Percentiles rank a stretch among this genome's conserved stretches.
phyloP scores from a whole-genome alignment of 495 filamentous ascomycete genomes.

The Penicillium odoratum region DNA sequence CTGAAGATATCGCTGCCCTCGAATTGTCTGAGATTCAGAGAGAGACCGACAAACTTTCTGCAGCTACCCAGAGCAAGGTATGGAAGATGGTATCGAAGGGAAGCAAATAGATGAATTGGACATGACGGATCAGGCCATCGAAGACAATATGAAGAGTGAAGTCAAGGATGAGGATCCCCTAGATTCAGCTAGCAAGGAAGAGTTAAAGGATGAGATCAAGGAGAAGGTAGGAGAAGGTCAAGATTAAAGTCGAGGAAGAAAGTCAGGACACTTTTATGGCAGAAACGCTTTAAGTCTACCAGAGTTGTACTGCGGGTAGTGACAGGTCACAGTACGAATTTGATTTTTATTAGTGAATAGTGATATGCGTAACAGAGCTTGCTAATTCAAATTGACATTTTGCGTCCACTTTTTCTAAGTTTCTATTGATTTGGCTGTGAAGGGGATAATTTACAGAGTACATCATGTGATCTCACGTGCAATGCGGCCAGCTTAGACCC shows the following conservation, averaged over 20 bases:
- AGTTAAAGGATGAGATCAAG: background rate
- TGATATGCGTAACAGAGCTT: too few species aligned
- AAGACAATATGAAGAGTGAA: background rate
- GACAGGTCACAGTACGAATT: too few species aligned
- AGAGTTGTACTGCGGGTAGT: too few species aligned
- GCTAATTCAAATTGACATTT: too few species aligned
- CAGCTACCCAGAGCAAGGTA: background rate
- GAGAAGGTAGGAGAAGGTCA: background rate
- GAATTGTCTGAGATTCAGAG: background rate
- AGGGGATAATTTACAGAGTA: too few species aligned
- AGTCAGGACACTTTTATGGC: background rate
- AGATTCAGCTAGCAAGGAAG: background rate
- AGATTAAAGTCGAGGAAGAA: background rate
- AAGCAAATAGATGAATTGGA: too few species aligned
- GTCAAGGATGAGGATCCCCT: background rate
- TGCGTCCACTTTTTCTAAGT: too few species aligned
- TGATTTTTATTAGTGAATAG: too few species aligned
- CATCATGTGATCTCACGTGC: slow-evolving; percentile 26
- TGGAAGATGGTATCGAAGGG: background rate
- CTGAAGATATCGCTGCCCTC: background rate
- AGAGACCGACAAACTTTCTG: background rate
- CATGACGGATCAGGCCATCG: too few species aligned
- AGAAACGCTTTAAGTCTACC: too few species aligned
- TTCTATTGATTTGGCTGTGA: too few species aligned
- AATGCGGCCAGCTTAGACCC: slow-evolving; percentile 23